A percentile compares a stretch with the other conserved stretches of the same genome.
These are phyloP conservation scores for Globisporangium okanoganense DNA, from an alignment of 352 stramenopile genomes.

Conservation along the genomic window DNA sequence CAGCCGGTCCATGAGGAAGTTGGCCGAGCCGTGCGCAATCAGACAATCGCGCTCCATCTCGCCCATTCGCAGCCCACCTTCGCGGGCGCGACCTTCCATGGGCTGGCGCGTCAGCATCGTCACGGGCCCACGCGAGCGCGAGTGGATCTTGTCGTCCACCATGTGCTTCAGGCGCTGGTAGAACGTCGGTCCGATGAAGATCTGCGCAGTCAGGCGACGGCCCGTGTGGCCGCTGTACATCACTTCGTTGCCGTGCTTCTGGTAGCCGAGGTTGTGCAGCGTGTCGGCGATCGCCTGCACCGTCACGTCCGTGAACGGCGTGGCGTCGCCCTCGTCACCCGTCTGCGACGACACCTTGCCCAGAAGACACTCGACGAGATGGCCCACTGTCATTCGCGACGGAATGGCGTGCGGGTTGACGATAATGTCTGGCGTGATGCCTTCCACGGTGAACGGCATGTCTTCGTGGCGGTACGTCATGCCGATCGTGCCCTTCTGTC, in stretches of 20 bases:
- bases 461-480: slow-evolving; percentile 99
- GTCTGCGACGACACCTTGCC: slow-evolving; percentile 98
- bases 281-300: slow-evolving; percentile 97
- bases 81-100: slow-evolving; percentile 96
- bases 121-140: slow-evolving; percentile 90
- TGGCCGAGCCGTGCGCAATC: slow-evolving; percentile 98
- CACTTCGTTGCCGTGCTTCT: slow-evolving; percentile 98
- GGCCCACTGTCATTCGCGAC: slow-evolving; percentile 99
- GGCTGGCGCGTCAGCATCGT: slow-evolving; percentile 99
- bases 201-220: slow-evolving; percentile 91
- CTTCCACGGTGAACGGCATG: slow-evolving; percentile 99
- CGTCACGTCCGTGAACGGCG: slow-evolving; percentile 98
- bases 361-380: slow-evolving; percentile 99
- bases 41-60: slow-evolving; percentile 99
- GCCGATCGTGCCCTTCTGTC: slow-evolving; percentile 95
- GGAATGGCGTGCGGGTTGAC: slow-evolving; percentile 99
- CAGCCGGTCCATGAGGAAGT: slow-evolving; percentile 99
- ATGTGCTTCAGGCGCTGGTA: slow-evolving; percentile 99
- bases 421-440: slow-evolving; percentile 99
- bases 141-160: slow-evolving; percentile 99
- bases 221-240: slow-evolving; percentile 99
- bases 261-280: slow-evolving; percentile 96
- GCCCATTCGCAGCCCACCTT: slow-evolving; percentile 99
- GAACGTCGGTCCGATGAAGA: slow-evolving; percentile 99
- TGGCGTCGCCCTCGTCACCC: slow-evolving; percentile 97